Conservation (phyloP, 495 filamentous ascomycete species). For the Lepraria neglecta region DNA sequence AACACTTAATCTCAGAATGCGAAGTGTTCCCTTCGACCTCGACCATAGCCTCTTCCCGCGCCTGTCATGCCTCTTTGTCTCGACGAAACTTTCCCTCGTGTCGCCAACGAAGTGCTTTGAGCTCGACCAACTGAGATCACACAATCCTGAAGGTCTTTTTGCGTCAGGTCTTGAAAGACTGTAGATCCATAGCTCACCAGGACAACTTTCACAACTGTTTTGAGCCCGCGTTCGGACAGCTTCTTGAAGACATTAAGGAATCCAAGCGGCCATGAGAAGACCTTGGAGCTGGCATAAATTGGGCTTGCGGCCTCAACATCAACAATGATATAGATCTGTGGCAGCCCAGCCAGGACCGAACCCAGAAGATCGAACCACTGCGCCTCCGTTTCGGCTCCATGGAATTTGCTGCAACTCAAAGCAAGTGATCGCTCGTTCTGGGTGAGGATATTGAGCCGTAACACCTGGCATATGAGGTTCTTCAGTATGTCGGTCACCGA, state of each 20-base stretch:
- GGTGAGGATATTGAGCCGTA: background rate
- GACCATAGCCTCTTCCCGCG: too few species aligned
- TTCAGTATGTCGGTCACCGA: slow-evolving; percentile 4
- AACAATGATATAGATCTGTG: slow-evolving; percentile 5
- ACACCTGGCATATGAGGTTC: background rate
- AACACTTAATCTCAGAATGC: too few species aligned
- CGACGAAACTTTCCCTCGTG: background rate
- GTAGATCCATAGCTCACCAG: slow-evolving; percentile 1
- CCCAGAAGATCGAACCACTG: slow-evolving; percentile 12
- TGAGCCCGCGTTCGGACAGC: background rate
- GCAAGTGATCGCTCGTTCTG: background rate
- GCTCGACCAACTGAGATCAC: background rate
- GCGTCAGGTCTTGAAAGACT: background rate
- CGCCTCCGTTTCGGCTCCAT: background rate
- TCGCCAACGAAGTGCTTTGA: background rate
- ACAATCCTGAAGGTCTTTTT: background rate
- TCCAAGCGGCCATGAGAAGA: background rate
- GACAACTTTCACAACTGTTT: slow-evolving; percentile 4
- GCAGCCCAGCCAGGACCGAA: slow-evolving; percentile 3
- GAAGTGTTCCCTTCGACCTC: too few species aligned
- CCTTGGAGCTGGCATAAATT: background rate
- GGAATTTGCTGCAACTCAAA: slow-evolving; percentile 1
- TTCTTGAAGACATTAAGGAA: background rate
- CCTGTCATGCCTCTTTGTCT: too few species aligned
- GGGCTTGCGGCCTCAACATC: background rate